These are phyloP conservation scores for Paramecium sonneborni DNA, from an alignment of 73 alveolate species.

Conservation along the genomic window DNA sequence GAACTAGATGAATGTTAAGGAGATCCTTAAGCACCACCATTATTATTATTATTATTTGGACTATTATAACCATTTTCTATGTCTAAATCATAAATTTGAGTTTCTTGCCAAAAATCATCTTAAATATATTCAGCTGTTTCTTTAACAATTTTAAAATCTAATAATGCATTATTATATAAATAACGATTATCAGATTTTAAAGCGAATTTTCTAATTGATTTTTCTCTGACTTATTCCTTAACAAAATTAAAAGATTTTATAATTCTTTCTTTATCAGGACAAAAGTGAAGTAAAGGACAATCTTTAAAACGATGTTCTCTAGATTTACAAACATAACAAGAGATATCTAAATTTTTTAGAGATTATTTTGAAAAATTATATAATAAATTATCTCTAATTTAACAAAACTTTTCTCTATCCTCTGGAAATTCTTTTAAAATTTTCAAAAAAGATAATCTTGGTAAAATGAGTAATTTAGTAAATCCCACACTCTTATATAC, in stretches of 20 bases:
- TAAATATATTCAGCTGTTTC: conserved; percentile 36
- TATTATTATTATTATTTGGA: background rate
- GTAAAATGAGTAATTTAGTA: conserved; percentile 21
- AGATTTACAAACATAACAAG: background rate
- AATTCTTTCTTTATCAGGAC: conserved; percentile 47
- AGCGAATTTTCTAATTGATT: background rate
- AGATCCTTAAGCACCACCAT: background rate
- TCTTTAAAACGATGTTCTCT: conserved; percentile 17
- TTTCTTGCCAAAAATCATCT: conserved; percentile 32
- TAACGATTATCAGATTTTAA: background rate
- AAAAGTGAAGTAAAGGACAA: conserved; percentile 1
- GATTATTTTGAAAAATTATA: background rate
- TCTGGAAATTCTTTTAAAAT: background rate
- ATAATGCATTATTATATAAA: background rate
- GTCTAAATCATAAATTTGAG: background rate
- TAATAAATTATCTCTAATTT: background rate
- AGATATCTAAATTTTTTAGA: background rate
- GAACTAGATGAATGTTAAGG: conserved; percentile 16
- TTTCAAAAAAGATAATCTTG: background rate
- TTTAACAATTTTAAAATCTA: background rate
- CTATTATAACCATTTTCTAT: background rate
- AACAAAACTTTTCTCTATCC: conserved; percentile 47
- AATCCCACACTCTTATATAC: conserved; percentile 32
- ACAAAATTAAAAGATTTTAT: background rate
- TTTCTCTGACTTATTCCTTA: background rate